Conservation (phyloP, 768 basidiomycete genomes). For the Termitomyces bulborhizus region DNA sequence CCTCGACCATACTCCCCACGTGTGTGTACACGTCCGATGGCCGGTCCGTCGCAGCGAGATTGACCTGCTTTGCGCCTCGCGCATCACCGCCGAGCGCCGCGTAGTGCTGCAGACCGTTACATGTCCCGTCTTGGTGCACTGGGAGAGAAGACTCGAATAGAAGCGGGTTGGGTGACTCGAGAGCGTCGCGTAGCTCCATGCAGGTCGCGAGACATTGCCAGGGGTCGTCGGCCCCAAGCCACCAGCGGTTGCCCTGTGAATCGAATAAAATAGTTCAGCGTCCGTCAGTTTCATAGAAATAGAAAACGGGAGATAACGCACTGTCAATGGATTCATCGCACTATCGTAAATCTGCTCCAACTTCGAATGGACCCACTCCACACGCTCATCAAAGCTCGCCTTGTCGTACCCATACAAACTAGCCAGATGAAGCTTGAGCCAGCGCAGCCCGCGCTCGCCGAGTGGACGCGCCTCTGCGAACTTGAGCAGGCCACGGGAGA, state of each 20-base stretch:
- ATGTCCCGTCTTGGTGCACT: slow-evolving; percentile 96
- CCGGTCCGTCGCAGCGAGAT: slow-evolving; percentile 73
- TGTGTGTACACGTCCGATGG: slow-evolving; percentile 95
- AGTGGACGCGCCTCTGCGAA: slow-evolving; percentile 80
- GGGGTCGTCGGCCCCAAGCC: slow-evolving; percentile 88
- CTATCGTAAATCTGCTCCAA: slow-evolving; percentile 78
- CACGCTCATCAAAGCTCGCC: slow-evolving; percentile 91
- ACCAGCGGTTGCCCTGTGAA: slow-evolving; percentile 72
- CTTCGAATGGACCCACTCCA: slow-evolving; percentile 63
- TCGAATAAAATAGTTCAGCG: too few species aligned
- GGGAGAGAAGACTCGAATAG: slow-evolving; percentile 68
- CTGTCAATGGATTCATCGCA: slow-evolving; percentile 73
- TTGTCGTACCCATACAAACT: slow-evolving; percentile 95
- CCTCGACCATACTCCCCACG: slow-evolving; percentile 83
- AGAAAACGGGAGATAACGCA: slow-evolving; percentile 22
- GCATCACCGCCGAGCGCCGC: slow-evolving; percentile 94
- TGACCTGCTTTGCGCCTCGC: slow-evolving; percentile 87
- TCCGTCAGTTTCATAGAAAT: too few species aligned
- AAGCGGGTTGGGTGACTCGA: slow-evolving; percentile 63
- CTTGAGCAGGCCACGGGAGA: slow-evolving; percentile 78
- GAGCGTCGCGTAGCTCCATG: slow-evolving; percentile 78
- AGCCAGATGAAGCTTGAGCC: slow-evolving; percentile 94
- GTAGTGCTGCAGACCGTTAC: slow-evolving; percentile 98
- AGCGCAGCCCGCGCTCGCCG: slow-evolving; percentile 78
- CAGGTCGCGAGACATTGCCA: slow-evolving; percentile 97